Conservation (phyloP, 345 rosid genomes). For the Crucihimalaya himalaica region DNA sequence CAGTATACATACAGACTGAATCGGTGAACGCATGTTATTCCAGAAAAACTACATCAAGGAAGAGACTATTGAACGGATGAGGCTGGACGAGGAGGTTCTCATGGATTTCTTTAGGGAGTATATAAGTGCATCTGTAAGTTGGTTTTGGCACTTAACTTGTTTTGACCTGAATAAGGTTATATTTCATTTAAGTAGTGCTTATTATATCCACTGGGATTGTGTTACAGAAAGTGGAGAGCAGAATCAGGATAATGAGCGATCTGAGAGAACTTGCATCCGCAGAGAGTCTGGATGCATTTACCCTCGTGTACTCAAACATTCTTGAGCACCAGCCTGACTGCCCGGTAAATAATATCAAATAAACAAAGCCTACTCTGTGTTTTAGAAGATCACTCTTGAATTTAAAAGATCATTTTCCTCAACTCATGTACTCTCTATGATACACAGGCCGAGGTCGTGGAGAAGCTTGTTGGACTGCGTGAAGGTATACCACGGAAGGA, state of each 20-base stretch:
- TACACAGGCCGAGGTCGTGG: conserved; percentile 91
- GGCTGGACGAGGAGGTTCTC: conserved; percentile 93
- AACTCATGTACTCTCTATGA: background rate
- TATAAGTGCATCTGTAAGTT: conserved; percentile 81
- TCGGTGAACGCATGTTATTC: conserved; percentile 34
- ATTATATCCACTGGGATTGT: conserved; percentile 23
- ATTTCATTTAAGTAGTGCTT: background rate
- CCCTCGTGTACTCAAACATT: conserved; percentile 90
- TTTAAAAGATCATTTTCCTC: background rate
- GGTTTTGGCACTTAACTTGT: conserved; percentile 4
- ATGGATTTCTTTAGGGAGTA: conserved; percentile 97
- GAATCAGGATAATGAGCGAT: conserved; percentile 85
- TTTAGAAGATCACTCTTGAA: background rate
- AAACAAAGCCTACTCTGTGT: conserved; percentile 19
- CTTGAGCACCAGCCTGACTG: conserved; percentile 98
- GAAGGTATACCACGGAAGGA: conserved; percentile 98
- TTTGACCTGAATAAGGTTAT: background rate
- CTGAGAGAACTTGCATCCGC: conserved; percentile 98
- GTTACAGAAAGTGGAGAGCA: conserved; percentile 87
- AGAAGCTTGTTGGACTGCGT: conserved; percentile 91
- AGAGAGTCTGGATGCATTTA: conserved; percentile 91
- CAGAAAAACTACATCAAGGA: conserved; percentile 92
- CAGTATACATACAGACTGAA: background rate
- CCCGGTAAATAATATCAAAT: conserved; percentile 57
- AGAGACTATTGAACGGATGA: conserved; percentile 95